A percentile compares a stretch with the other conserved stretches of the same genome.
Conservation (phyloP, 495 filamentous ascomycete genomes). For the Penicillium simplicissimum region DNA sequence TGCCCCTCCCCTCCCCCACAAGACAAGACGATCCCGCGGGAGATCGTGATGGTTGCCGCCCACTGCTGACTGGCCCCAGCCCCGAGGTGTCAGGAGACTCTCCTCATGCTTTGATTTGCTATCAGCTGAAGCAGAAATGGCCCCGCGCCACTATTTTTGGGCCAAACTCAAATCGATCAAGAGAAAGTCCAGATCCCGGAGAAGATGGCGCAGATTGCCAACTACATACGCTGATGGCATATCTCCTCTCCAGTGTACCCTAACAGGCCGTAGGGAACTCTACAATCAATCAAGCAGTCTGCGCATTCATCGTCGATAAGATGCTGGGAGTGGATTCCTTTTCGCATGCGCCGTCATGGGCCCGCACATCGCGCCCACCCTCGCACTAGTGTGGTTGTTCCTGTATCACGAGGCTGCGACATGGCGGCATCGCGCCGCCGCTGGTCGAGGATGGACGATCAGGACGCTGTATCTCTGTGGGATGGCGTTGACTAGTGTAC, state of each 20-base stretch:
- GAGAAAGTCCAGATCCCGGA: background rate
- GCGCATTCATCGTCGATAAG: background rate
- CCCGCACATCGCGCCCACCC: background rate
- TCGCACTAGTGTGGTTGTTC: slow-evolving; percentile 5
- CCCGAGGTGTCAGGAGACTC: slow-evolving; percentile 29
- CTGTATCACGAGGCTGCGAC: slow-evolving; percentile 24
- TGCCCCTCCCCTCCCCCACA: too few relatives aligned
- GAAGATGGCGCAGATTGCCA: background rate
- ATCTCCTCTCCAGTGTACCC: too few relatives aligned
- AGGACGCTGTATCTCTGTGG: background rate
- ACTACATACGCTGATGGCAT: background rate
- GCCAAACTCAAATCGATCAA: slow-evolving; percentile 13
- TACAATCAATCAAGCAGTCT: background rate
- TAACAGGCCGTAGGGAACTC: too few relatives aligned
- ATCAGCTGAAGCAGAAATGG: slow-evolving; percentile 18
- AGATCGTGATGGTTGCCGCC: slow-evolving; percentile 16
- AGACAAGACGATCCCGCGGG: slow-evolving; percentile 11
- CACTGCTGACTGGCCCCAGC: slow-evolving; percentile 16
- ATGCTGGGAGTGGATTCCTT: background rate
- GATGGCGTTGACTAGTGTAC: slow-evolving; percentile 5
- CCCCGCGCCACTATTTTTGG: slow-evolving; percentile 21
- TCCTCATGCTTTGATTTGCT: slow-evolving; percentile 25
- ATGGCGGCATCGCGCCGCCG: background rate
- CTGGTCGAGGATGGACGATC: background rate
- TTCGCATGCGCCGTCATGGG: slow-evolving; percentile 7